Evolutionary conservation across 176 grass and related monocot species (phyloP).

Genomic region (Triticum dicoccoides): DNA sequence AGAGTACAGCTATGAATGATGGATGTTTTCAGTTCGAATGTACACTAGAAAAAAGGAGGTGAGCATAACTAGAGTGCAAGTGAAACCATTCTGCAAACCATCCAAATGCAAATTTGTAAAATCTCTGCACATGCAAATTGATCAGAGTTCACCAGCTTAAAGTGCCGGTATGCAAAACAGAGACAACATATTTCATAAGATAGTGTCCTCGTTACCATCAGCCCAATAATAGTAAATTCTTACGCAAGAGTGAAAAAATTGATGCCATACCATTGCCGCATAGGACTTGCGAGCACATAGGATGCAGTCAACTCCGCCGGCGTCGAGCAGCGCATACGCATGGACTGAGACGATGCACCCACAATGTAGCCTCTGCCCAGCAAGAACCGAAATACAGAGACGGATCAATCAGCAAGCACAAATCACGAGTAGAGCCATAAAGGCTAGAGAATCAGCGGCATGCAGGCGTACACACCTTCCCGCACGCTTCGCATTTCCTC

Average conservation of each 20-base stretch:
- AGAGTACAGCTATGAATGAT: background rate
- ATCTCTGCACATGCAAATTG: background rate
- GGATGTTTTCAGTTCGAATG: background rate
- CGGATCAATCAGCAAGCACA: background rate
- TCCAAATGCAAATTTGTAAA: background rate
- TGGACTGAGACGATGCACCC: conserved; percentile 89
- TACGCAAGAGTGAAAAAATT: background rate
- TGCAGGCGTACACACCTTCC: conserved; percentile 62
- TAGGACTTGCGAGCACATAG: conserved; percentile 65
- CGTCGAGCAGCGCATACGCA: conserved; percentile 71
- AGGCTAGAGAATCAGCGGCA: conserved; percentile 11
- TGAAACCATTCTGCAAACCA: background rate
- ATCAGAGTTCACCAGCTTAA: background rate
- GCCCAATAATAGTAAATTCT: conserved; percentile 22
- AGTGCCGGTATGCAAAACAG: background rate
- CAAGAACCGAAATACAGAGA: conserved; percentile 21
- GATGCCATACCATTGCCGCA: conserved; percentile 34
- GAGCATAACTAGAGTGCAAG: background rate
- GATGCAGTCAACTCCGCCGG: conserved; percentile 86
- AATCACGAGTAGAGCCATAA: background rate
- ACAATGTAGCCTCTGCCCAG: conserved; percentile 78
- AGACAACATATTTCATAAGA: background rate
- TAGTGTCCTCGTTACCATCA: background rate
- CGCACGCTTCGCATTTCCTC: conserved; percentile 91
- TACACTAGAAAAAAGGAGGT: background rate